phyloP scores from a whole-genome alignment of 192 early-diverging fungal species.

The Rhizophagus clarus region DNA sequence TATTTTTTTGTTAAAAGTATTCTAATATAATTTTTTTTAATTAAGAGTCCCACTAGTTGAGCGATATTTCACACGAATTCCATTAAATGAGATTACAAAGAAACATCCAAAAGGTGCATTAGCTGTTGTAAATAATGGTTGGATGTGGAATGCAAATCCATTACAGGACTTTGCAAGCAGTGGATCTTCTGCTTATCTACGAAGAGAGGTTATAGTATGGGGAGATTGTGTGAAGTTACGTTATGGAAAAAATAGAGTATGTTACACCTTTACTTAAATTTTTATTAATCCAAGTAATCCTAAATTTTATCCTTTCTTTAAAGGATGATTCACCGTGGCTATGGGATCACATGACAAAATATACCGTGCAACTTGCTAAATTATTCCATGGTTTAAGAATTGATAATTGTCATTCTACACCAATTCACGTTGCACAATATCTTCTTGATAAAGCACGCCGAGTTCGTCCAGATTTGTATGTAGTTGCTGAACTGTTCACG shows the following conservation, averaged over 20 bases:
- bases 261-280: background rate
- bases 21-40: background rate
- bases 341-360: slow-evolving; percentile 90
- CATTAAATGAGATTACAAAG: slow-evolving; percentile 53
- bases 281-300: background rate
- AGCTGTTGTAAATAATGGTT: slow-evolving; percentile 94
- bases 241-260: slow-evolving; percentile 75
- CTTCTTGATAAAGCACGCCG: slow-evolving; percentile 85
- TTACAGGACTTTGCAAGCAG: slow-evolving; percentile 91
- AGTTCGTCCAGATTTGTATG: slow-evolving; percentile 90
- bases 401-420: slow-evolving; percentile 99
- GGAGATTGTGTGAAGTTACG: slow-evolving; percentile 99
- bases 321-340: slow-evolving; percentile 90
- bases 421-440: slow-evolving; percentile 91
- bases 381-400: slow-evolving; percentile 97
- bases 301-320: slow-evolving; percentile 6
- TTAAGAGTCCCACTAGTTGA: slow-evolving; percentile 86
- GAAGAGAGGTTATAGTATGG: slow-evolving; percentile 97
- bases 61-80: slow-evolving; percentile 90
- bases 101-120: slow-evolving; percentile 68
- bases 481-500: slow-evolving; percentile 98
- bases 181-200: slow-evolving; percentile 85
- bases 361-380: slow-evolving; percentile 85
- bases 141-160: slow-evolving; percentile 91
- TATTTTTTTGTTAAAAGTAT: background rate